Conservation (phyloP, 2,329 filamentous ascomycete genomes). For the Pestalotiopsis sp. region DNA sequence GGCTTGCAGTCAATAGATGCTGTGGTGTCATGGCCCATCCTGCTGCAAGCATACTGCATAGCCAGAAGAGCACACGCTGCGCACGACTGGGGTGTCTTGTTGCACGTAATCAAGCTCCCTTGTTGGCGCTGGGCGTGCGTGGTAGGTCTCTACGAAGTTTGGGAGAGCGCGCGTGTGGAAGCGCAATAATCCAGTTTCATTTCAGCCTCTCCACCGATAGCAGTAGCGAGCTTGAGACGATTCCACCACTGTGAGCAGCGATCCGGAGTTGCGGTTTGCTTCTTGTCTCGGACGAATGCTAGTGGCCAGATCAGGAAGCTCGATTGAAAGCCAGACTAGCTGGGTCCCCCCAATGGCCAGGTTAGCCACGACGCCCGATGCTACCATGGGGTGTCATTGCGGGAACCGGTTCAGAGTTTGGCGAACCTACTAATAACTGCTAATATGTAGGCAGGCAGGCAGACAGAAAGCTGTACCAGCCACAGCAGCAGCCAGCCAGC, state of each 20-base stretch:
- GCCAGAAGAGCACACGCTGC: neutral
- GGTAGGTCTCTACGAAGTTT: neutral
- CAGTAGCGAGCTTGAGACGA: neutral
- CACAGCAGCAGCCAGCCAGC: neutral
- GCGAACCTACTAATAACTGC: neutral
- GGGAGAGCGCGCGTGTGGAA: neutral
- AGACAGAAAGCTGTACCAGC: neutral
- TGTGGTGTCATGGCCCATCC: neutral
- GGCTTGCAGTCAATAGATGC: neutral
- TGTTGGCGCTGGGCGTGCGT: neutral
- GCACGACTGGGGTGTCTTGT: too few species aligned
- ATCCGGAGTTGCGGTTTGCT: neutral
- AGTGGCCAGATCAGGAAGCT: constrained; percentile 10
- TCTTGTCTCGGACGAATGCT: neutral
- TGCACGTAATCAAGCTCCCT: neutral
- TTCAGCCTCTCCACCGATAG: neutral
- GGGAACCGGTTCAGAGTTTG: constrained; percentile 5
- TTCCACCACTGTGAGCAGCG: neutral
- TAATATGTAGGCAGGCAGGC: too few species aligned
- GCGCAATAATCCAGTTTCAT: neutral
- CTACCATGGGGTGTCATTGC: constrained; percentile 11
- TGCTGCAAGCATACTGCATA: neutral
- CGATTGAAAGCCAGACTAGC: neutral
- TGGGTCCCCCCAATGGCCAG: constrained; percentile 6
- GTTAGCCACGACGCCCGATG: constrained; percentile 10